Evolutionary conservation across 75 land plant genomes (phyloP).

Genomic region (Azolla pinnata): DNA sequence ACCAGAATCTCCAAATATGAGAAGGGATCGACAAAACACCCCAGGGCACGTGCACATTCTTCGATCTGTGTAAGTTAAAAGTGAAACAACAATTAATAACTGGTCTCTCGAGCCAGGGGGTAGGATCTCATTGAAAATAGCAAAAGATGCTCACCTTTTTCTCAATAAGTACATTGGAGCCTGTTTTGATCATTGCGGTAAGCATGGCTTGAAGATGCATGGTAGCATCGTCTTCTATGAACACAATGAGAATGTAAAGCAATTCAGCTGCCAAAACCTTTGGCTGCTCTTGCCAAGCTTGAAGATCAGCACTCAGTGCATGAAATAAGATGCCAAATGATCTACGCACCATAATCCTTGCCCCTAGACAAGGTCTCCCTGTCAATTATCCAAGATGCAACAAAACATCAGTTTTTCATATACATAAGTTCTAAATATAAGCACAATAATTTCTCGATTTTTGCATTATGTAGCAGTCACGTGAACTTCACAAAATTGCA

Average conservation of each 20-base stretch:
- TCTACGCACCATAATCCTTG: slow-evolving; percentile 27
- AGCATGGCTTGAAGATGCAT: slow-evolving; percentile 29
- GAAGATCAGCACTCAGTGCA: slow-evolving; percentile 25
- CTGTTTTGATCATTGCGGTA: slow-evolving; percentile 16
- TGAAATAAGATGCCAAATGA: slow-evolving; percentile 21
- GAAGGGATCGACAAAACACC: slow-evolving; percentile 31
- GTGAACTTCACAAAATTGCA: too few relatives aligned
- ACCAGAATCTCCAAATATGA: slow-evolving; percentile 24
- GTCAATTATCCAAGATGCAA: too few relatives aligned
- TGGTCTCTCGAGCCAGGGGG: background rate
- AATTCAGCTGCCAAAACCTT: slow-evolving; percentile 25
- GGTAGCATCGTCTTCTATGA: slow-evolving; percentile 28
- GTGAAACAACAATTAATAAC: slow-evolving; percentile 1
- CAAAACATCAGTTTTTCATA: too few relatives aligned
- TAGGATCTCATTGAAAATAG: background rate
- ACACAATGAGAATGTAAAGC: slow-evolving; percentile 17
- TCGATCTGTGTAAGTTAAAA: slow-evolving; percentile 32
- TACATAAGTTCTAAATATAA: too few relatives aligned
- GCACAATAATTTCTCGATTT: too few relatives aligned
- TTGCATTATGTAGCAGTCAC: too few relatives aligned
- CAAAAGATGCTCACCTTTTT: slow-evolving; percentile 12
- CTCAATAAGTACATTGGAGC: slow-evolving; percentile 13
- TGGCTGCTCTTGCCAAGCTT: slow-evolving; percentile 30
- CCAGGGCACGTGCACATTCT: slow-evolving; percentile 24
- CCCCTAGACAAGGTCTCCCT: slow-evolving; percentile 36